A percentile compares a stretch with the other conserved stretches of the same genome.
Conservation (phyloP, 495 filamentous ascomycete genomes). For the Xylaria acuta region DNA sequence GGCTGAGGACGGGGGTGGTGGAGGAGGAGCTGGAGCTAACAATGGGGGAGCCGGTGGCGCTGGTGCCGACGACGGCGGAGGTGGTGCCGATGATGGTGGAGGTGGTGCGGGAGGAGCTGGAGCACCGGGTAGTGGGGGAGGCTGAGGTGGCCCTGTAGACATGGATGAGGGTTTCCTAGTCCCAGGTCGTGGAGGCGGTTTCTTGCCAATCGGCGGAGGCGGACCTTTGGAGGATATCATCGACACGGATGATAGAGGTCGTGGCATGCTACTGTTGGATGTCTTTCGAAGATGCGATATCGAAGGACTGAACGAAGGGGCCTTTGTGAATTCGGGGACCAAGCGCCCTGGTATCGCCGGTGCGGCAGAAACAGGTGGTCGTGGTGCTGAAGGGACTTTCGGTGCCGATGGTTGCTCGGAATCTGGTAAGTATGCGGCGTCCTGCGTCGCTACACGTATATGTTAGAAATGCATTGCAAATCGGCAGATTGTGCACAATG, state of each 20-base stretch:
- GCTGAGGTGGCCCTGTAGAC: slow-evolving; percentile 49
- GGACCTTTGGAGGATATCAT: slow-evolving; percentile 54
- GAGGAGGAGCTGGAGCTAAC: slow-evolving; percentile 51
- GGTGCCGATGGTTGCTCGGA: slow-evolving; percentile 70
- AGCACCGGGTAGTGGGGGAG: slow-evolving; percentile 53
- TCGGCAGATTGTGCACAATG: neutral
- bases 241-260: slow-evolving; percentile 60
- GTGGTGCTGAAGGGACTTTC: slow-evolving; percentile 68
- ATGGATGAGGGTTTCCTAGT: slow-evolving; percentile 66
- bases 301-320: slow-evolving; percentile 46
- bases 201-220: slow-evolving; percentile 67
- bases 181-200: slow-evolving; percentile 73
- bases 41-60: slow-evolving; percentile 57
- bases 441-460: slow-evolving; percentile 62
- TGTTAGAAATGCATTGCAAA: slow-evolving; percentile 36
- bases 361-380: slow-evolving; percentile 62
- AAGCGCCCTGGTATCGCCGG: slow-evolving; percentile 66
- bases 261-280: slow-evolving; percentile 56
- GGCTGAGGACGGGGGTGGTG: slow-evolving; percentile 55
- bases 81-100: slow-evolving; percentile 56
- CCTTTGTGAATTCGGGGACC: slow-evolving; percentile 25
- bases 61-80: slow-evolving; percentile 55
- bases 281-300: slow-evolving; percentile 67
- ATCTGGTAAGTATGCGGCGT: slow-evolving; percentile 80
- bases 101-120: slow-evolving; percentile 62